Evolutionary conservation across 306 rosid species (phyloP).

Genomic region (Quercus parvula): DNA sequence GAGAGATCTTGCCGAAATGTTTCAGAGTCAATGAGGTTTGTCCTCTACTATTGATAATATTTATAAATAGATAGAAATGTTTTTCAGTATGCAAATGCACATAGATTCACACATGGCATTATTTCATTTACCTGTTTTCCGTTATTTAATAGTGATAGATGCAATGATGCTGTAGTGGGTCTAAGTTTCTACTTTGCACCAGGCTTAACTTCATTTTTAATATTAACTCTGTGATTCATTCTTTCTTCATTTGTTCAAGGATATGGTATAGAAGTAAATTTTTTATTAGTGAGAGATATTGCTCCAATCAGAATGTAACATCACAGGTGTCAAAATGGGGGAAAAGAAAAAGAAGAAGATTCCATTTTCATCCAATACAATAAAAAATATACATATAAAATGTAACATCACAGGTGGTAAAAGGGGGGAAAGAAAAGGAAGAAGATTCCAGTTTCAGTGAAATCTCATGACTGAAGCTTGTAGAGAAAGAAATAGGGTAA

Average conservation of each 20-base stretch:
- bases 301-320: neutral
- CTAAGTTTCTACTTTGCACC: neutral
- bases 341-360: too few species aligned
- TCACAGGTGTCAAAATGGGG: too few species aligned
- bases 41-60: slow-evolving; percentile 12
- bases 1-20: slow-evolving; percentile 75
- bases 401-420: neutral
- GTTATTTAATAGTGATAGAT: neutral
- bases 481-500: neutral
- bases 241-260: neutral
- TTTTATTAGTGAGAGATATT: neutral
- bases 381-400: neutral
- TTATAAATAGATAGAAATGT: neutral
- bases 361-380: neutral
- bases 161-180: neutral
- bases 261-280: neutral
- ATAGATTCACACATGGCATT: neutral
- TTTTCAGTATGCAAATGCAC: slow-evolving; percentile 16
- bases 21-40: slow-evolving; percentile 81
- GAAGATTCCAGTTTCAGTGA: neutral
- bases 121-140: neutral
- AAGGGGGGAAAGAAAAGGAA: neutral
- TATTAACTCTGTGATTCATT: neutral
- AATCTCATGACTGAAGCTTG: neutral
- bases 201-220: neutral